Evolutionary conservation across 2,329 filamentous ascomycete species (phyloP), one percentile per base, ranked within the genome.

Genomic region (Aspergillus sp.): DNA sequence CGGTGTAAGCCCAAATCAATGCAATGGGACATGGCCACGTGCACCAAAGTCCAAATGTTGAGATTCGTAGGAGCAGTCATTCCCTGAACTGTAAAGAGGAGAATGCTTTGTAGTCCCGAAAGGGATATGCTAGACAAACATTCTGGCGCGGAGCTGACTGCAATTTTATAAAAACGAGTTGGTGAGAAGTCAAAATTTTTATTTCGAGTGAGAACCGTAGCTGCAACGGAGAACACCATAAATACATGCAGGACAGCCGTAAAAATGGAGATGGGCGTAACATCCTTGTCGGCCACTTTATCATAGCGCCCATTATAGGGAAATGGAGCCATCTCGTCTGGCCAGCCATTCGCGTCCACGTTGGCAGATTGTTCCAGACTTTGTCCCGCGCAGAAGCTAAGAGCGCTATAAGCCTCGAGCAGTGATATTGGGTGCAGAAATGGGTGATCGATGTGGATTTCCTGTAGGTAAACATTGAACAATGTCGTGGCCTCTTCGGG

Each of bases 1-100:
- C 72, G 65, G 51, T 77, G 74, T 4, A 77, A 62, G 5, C 75
- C 74, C 6, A 76, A 54, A 40, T 77, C 75, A 7, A 77, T 66
- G 23, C 70, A 73, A 55, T 76, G 69, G 1, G 74, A 73, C 59
- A 75, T 70, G 5, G 70, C 74, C 46, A 76, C 60, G 51, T 76
- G 71, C 0, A 64, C 62, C 4, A 76, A 56, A 0, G 74, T 76
- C 73, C 74, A 77, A 1, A 76, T 64, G 46, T 76, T 72, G 6
- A 72, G 57, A 31, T 70, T 71, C 2, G 68, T 69, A 0, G 73
- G 74, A 1, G 67, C 70, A 4, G 73, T 61, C 50, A 76, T 65
- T 44, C 71, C 69, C 49, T 75, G 71, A 1, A 70, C 64, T 2
- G 67, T 62, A 3, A 76, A 58, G 25, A 73, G 60, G 6, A 76